These are phyloP conservation scores for Mucor piriformis DNA, from an alignment of 371 early-diverging fungal genomes.

Conservation along the genomic window DNA sequence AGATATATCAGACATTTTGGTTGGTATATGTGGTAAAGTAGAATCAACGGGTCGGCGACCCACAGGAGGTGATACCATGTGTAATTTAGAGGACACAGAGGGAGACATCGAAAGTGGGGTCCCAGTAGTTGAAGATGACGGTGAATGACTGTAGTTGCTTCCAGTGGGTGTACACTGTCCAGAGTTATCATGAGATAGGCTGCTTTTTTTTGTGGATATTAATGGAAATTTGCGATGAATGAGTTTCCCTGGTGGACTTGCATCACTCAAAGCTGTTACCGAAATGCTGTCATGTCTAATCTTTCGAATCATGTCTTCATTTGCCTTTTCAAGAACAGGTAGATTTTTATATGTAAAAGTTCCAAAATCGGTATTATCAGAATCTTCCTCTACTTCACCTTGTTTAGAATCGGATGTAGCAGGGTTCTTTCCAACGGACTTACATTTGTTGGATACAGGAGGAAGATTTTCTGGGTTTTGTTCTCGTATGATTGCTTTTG, in stretches of 20 bases:
- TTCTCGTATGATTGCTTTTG: constrained; percentile 46
- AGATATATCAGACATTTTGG: constrained; percentile 25
- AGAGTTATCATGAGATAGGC: constrained; percentile 6
- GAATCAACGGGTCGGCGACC: constrained; percentile 7
- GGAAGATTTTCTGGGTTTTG: constrained; percentile 42
- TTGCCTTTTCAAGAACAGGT: constrained; percentile 85
- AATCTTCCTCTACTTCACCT: neutral
- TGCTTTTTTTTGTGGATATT: constrained; percentile 7
- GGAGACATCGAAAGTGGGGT: constrained; percentile 32
- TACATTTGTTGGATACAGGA: constrained; percentile 3
- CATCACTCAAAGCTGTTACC: constrained; percentile 17
- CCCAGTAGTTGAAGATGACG: constrained; percentile 17
- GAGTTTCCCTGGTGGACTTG: constrained; percentile 3
- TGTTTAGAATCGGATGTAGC: neutral
- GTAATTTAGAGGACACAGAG: constrained; percentile 26
- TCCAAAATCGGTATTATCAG: constrained; percentile 80
- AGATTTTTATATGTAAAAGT: constrained; percentile 92
- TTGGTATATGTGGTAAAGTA: constrained; percentile 27
- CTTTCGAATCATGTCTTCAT: constrained; percentile 77
- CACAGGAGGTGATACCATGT: constrained; percentile 14
- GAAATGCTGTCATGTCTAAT: constrained; percentile 56
- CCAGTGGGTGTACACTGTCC: constrained; percentile 17
- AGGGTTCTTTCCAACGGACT: neutral
- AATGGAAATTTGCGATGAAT: constrained; percentile 16
- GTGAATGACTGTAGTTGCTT: constrained; percentile 3